Evolutionary conservation across 2,329 filamentous ascomycete genomes (phyloP), one percentile per base, ranked within the genome.

Genomic region (Colletotrichum tanaceti): DNA sequence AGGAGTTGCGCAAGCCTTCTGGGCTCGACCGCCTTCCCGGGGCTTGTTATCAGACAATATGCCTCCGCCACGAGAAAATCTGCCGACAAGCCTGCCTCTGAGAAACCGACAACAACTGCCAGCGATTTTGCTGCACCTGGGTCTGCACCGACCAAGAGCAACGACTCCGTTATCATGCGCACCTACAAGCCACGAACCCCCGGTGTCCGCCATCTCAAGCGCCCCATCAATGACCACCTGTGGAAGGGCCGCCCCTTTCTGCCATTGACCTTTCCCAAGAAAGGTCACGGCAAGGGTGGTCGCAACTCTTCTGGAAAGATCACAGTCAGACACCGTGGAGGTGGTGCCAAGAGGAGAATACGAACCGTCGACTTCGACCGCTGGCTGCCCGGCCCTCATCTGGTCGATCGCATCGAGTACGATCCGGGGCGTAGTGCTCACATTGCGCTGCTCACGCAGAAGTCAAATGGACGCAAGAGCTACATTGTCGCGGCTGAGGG

Each of bases 401-500:
- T 90, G 18, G 95, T 99, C 63, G 94, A 98, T 77, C 89, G 96
- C 70, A 96, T 99, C 75, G 96, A 99, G 79, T 94, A 98, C 79
- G 97, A 99, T 75, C 96, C 96, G 0, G 93, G 93, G 72, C 91
- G 96, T 59, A 97, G 90, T 75, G 93, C 95, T 16, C 96, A 99
- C 78, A 94, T 99, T 79, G 96, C 96, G 6, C 86, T 99, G 64
- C 76, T 98, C 55, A 94, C 89, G 58, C 90, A 92, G 74, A 84
- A 93, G 72, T 86, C 89, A 55, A 95, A 91, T 0, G 87, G 89
- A 14, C 87, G 86, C 73, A 90, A 96, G 81, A 93, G 90, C 72
- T 99, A 99, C 79, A 97, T 99, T 72, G 85, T 99, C 68, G 96
- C 96, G n/a, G 89, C 96, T 0, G 96, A 99, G 74, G 96, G 96